These are phyloP conservation scores for Daldinia sp. DNA, from an alignment of 2,329 filamentous ascomycete genomes.

Conservation along the genomic window DNA sequence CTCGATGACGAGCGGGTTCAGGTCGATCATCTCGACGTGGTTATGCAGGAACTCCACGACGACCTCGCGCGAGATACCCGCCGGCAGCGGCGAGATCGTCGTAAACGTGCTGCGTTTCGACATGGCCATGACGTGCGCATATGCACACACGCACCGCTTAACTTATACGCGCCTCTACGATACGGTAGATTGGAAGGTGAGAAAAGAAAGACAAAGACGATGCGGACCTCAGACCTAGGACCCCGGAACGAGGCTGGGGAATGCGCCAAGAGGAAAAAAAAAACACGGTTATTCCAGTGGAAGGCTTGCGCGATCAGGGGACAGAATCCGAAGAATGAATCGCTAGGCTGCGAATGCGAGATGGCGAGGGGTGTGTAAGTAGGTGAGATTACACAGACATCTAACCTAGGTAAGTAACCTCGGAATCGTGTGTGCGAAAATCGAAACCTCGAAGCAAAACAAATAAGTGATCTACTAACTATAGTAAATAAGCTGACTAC, in stretches of 20 bases:
- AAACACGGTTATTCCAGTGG: not conserved
- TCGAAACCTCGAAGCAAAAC: no score
- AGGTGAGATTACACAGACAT: no score
- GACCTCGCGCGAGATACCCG: conserved; percentile 71
- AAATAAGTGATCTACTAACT: no score
- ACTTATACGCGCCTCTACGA: not conserved
- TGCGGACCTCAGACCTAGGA: not conserved
- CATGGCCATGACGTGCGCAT: conserved; percentile 56
- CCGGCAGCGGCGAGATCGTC: conserved; percentile 78
- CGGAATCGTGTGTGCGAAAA: no score
- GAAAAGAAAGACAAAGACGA: not conserved
- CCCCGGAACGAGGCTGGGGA: not conserved
- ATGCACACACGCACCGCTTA: not conserved
- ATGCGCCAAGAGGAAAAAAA: not conserved
- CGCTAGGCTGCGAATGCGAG: conserved; percentile 5
- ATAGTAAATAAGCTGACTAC: no score
- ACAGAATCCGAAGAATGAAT: conserved; percentile 9
- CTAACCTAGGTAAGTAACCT: no score
- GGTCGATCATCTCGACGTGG: conserved; percentile 84
- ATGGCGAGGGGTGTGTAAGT: no score
- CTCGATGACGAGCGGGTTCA: conserved; percentile 83
- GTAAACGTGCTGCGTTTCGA: conserved; percentile 77
- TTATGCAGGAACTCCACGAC: conserved; percentile 79
- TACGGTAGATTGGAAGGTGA: no score
- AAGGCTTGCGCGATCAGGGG: not conserved